A percentile compares a stretch with the other conserved stretches of the same genome.
These are phyloP conservation scores for Fonsecaea erecta DNA, from an alignment of 2,329 filamentous ascomycete species.

Conservation along the genomic window DNA sequence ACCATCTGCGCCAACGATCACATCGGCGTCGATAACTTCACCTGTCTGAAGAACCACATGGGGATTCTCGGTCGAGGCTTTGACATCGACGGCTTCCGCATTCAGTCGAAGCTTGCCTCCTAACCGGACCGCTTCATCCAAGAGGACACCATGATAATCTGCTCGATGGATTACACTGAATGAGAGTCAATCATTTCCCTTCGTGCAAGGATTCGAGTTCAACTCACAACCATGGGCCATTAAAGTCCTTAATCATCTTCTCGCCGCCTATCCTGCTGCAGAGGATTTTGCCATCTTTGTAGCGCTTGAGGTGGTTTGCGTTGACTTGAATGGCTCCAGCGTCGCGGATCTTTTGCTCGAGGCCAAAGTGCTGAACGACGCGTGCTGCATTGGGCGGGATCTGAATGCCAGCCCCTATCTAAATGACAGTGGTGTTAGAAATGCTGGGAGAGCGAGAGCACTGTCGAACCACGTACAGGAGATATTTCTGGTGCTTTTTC, in stretches of 20 bases:
- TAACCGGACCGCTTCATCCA: conserved; percentile 46
- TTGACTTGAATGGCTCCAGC: conserved; percentile 39
- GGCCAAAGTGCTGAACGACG: conserved; percentile 40
- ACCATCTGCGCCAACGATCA: conserved; percentile 56
- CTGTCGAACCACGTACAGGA: background rate
- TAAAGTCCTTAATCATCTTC: conserved; percentile 16
- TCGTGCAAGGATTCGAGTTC: background rate
- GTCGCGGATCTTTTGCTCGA: conserved; percentile 37
- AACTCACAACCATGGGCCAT: conserved; percentile 18
- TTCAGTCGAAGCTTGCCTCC: conserved; percentile 44
- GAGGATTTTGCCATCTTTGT: conserved; percentile 41
- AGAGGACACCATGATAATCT: conserved; percentile 52
- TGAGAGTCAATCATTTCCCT: background rate
- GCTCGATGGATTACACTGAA: conserved; percentile 50
- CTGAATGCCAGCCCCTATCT: conserved; percentile 43
- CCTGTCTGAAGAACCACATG: conserved; percentile 34
- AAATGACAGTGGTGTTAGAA: background rate
- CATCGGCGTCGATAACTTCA: conserved; percentile 40
- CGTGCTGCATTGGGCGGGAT: conserved; percentile 42
- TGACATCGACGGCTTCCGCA: conserved; percentile 36
- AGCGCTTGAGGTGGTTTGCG: conserved; percentile 41
- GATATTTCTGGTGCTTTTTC: conserved; percentile 22
- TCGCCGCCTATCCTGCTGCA: conserved; percentile 29
- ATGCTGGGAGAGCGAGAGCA: background rate
- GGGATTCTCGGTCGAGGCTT: conserved; percentile 42